Percentiles rank a stretch among this genome's conserved stretches.
These are phyloP conservation scores for Solanum boliviense DNA, from an alignment of 257 asterid species.

Conservation along the genomic window DNA sequence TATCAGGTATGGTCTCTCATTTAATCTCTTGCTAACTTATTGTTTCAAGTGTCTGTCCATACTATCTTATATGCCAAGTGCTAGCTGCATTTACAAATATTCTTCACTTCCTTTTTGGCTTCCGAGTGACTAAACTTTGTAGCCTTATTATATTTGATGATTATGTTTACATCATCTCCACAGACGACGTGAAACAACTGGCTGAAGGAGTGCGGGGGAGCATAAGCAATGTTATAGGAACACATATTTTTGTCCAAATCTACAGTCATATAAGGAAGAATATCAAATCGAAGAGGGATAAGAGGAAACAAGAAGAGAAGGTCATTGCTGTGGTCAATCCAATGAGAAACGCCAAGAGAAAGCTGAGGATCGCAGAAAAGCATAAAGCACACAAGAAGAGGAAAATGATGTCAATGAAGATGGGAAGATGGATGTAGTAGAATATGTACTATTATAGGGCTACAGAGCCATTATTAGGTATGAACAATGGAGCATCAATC, in stretches of 20 bases:
- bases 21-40: neutral
- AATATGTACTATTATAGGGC: neutral
- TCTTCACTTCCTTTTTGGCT: neutral
- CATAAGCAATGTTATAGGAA: slow-evolving; percentile 49
- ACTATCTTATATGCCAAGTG: neutral
- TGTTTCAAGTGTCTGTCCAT: neutral
- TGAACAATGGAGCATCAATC: neutral
- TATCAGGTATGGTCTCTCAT: slow-evolving; percentile 44
- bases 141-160: neutral
- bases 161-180: neutral
- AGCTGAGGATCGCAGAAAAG: slow-evolving; percentile 65
- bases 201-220: slow-evolving; percentile 55
- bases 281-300: slow-evolving; percentile 67
- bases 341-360: slow-evolving; percentile 77
- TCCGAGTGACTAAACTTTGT: neutral
- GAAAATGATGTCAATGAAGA: slow-evolving; percentile 63
- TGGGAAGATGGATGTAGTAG: slow-evolving; percentile 62
- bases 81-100: neutral
- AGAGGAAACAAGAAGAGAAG: slow-evolving; percentile 79
- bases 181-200: slow-evolving; percentile 71
- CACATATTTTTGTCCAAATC: slow-evolving; percentile 43
- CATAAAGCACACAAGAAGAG: slow-evolving; percentile 71
- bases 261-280: slow-evolving; percentile 51
- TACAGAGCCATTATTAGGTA: neutral
- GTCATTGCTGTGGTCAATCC: slow-evolving; percentile 87